Evolutionary conservation across 164 flowering plant genomes (phyloP).

Genomic region (Sedum album): DNA sequence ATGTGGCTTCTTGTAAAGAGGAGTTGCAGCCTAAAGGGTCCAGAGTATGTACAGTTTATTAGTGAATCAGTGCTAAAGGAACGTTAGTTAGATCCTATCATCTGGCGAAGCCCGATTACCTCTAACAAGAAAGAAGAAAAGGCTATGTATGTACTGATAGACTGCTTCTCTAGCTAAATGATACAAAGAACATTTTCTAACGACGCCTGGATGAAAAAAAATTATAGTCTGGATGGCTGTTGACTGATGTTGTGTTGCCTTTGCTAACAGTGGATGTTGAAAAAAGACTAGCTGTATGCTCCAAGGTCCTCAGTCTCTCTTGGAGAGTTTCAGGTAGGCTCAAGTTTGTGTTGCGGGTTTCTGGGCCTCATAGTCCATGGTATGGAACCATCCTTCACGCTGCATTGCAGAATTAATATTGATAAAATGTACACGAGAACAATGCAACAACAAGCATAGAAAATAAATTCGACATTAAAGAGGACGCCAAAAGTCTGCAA

Average conservation of each 20-base stretch:
- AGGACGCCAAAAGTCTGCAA: background rate
- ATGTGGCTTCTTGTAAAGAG: background rate
- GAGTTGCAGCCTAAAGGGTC: background rate
- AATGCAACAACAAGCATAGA: background rate
- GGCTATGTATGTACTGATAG: background rate
- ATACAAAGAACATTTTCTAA: background rate
- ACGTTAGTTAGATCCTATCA: background rate
- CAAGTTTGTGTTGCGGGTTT: constrained; percentile 2
- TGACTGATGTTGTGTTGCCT: constrained; percentile 25
- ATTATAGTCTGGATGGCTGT: constrained; percentile 58
- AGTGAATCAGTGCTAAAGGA: background rate
- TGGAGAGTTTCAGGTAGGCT: constrained; percentile 27
- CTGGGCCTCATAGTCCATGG: constrained; percentile 14
- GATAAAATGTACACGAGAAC: background rate
- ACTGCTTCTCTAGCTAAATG: background rate
- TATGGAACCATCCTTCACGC: constrained; percentile 66
- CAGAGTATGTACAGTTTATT: background rate
- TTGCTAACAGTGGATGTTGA: constrained; percentile 42
- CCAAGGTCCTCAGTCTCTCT: constrained; percentile 47
- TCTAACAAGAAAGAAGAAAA: background rate
- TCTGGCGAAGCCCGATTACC: background rate
- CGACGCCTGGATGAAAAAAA: constrained; percentile 53
- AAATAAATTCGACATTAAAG: background rate
- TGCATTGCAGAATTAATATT: constrained; percentile 16
- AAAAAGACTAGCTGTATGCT: constrained; percentile 46